A percentile compares a stretch with the other conserved stretches of the same genome.
Evolutionary conservation across 345 rosid genomes (phyloP).

Genomic region (Arabidopsis suecica): DNA sequence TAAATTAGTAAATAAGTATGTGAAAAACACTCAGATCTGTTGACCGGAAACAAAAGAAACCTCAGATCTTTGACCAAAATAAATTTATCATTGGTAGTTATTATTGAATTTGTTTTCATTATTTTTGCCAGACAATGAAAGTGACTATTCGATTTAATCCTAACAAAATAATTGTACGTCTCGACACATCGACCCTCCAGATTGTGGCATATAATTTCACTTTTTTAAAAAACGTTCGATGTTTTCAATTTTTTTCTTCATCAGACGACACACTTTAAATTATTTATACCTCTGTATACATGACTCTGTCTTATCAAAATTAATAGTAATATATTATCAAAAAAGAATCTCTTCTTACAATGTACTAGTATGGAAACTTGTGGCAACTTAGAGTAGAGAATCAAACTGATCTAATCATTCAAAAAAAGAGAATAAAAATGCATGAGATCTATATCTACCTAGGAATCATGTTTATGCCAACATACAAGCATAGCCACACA

Average conservation of each 20-base stretch:
- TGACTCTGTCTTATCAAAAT: slow-evolving; percentile 34
- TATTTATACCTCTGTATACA: slow-evolving; percentile 34
- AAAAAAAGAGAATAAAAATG: slow-evolving; percentile 19
- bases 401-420: slow-evolving; percentile 41
- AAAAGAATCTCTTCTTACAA: slow-evolving; percentile 50
- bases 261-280: slow-evolving; percentile 26
- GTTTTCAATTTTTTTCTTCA: slow-evolving; percentile 42
- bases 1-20: slow-evolving; percentile 25
- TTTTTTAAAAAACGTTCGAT: slow-evolving; percentile 15
- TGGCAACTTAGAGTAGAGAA: slow-evolving; percentile 48
- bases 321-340: slow-evolving; percentile 39
- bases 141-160: slow-evolving; percentile 46
- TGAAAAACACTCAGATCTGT: slow-evolving; percentile 45
- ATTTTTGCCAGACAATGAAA: slow-evolving; percentile 46
- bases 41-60: slow-evolving; percentile 38
- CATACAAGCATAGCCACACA: slow-evolving; percentile 99
- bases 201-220: slow-evolving; percentile 43
- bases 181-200: slow-evolving; percentile 49
- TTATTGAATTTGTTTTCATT: slow-evolving; percentile 30
- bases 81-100: slow-evolving; percentile 36
- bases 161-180: slow-evolving; percentile 49
- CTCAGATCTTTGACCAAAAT: slow-evolving; percentile 45
- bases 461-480: slow-evolving; percentile 94
- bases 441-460: slow-evolving; percentile 40
- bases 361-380: slow-evolving; percentile 49